Conservation (phyloP, 805 yeast genomes). For the Wickerhamomyces canadensis region DNA sequence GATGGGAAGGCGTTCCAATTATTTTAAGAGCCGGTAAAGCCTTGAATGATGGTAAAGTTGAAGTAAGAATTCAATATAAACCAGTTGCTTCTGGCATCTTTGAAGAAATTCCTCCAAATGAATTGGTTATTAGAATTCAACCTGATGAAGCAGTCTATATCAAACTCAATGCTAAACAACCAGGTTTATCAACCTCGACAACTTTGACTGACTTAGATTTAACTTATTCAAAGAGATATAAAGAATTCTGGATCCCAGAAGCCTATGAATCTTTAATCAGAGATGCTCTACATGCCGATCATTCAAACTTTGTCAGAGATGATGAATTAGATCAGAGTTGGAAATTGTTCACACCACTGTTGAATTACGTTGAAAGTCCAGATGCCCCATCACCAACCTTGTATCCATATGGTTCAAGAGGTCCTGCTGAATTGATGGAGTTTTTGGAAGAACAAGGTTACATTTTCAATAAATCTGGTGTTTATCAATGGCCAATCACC, state of each 20-base stretch:
- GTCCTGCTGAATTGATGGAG: slow-evolving; percentile 61
- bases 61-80: slow-evolving; percentile 88
- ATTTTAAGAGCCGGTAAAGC: slow-evolving; percentile 97
- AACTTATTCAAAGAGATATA: slow-evolving; percentile 75
- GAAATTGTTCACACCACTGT: slow-evolving; percentile 88
- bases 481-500: slow-evolving; percentile 90
- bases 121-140: slow-evolving; percentile 88
- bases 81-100: slow-evolving; percentile 81
- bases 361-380: slow-evolving; percentile 70
- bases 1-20: slow-evolving; percentile 98
- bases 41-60: slow-evolving; percentile 91
- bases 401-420: slow-evolving; percentile 89
- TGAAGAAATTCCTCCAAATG: slow-evolving; percentile 79
- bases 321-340: slow-evolving; percentile 94
- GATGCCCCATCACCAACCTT: slow-evolving; percentile 59
- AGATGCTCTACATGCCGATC: slow-evolving; percentile 88
- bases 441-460: slow-evolving; percentile 72
- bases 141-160: slow-evolving; percentile 92
- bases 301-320: slow-evolving; percentile 95
- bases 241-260: slow-evolving; percentile 92
- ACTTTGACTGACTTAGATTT: slow-evolving; percentile 87
- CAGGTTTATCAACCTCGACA: slow-evolving; percentile 81
- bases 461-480: slow-evolving; percentile 51
- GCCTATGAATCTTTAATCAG: slow-evolving; percentile 95
- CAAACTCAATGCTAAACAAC: slow-evolving; percentile 89